Evolutionary conservation across 2,329 filamentous ascomycete species (phyloP).

Genomic region (Hymenoscyphus linearis): DNA sequence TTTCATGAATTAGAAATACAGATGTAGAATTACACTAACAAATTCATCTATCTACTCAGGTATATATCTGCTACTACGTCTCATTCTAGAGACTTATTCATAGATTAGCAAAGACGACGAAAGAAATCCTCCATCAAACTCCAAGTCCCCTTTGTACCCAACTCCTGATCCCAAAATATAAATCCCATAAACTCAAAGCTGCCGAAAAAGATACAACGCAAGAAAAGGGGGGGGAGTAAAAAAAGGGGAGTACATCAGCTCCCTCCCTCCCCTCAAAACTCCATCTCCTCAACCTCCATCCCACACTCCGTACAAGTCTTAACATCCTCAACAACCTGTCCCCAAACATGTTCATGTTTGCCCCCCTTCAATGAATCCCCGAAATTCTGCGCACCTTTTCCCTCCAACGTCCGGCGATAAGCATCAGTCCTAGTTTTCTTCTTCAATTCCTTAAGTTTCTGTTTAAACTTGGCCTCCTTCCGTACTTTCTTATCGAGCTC

Average conservation of each 20-base stretch:
- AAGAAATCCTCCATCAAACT: no score
- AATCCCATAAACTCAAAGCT: background rate
- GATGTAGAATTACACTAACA: no score
- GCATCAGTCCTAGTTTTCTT: conserved; percentile 89
- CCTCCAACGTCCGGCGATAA: conserved; percentile 65
- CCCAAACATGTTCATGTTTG: conserved; percentile 88
- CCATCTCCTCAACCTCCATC: conserved; percentile 71
- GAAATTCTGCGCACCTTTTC: conserved; percentile 53
- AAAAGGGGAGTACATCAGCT: no score
- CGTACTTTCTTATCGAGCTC: conserved; percentile 74
- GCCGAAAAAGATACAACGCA: background rate
- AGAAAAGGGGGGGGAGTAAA: no score
- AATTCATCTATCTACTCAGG: no score
- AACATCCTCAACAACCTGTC: conserved; percentile 62
- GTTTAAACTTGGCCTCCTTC: conserved; percentile 88
- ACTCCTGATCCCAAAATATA: background rate
- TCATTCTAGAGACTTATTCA: no score
- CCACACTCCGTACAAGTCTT: conserved; percentile 76
- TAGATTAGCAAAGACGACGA: no score
- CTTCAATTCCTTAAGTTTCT: conserved; percentile 84
- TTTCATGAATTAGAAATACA: no score
- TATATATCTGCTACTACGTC: no score
- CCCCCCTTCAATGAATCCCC: conserved; percentile 68
- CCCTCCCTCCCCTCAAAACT: conserved; percentile 26
- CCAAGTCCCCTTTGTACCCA: no score